Conservation (phyloP, 495 filamentous ascomycete genomes). For the Hypoxylon lienhwacheense region DNA sequence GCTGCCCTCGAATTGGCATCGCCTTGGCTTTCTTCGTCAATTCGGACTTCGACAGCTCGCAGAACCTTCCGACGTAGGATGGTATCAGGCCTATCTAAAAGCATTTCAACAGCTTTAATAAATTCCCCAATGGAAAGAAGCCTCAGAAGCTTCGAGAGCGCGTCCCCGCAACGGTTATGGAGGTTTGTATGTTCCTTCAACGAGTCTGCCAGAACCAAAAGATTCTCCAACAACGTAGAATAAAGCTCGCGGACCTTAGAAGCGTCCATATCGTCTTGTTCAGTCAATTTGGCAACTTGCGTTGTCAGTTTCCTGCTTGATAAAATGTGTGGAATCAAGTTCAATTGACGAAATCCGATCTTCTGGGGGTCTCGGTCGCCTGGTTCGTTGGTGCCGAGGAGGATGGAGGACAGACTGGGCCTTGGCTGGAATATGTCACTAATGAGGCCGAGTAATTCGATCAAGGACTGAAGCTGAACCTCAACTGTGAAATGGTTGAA, state of each 20-base stretch:
- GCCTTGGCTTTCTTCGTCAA: slow-evolving; percentile 66
- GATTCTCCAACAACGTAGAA: slow-evolving; percentile 68
- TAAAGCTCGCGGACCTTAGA: slow-evolving; percentile 66
- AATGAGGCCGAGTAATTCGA: slow-evolving; percentile 71
- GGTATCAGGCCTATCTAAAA: slow-evolving; percentile 72
- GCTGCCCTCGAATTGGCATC: slow-evolving; percentile 66
- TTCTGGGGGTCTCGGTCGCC: slow-evolving; percentile 59
- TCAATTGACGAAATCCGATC: slow-evolving; percentile 64
- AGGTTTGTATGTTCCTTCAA: slow-evolving; percentile 63
- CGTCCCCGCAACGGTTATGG: slow-evolving; percentile 64
- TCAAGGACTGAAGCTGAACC: slow-evolving; percentile 68
- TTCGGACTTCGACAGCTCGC: slow-evolving; percentile 71
- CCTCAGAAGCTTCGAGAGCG: slow-evolving; percentile 72
- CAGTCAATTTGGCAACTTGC: slow-evolving; percentile 53
- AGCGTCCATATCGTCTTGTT: slow-evolving; percentile 60
- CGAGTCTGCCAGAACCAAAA: slow-evolving; percentile 62
- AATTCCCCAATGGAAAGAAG: slow-evolving; percentile 82
- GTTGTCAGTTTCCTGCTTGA: slow-evolving; percentile 51
- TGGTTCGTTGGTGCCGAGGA: slow-evolving; percentile 69
- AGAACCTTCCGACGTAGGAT: slow-evolving; percentile 78
- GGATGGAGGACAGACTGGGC: slow-evolving; percentile 63
- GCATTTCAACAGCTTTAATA: slow-evolving; percentile 75
- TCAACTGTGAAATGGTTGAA: slow-evolving; percentile 60
- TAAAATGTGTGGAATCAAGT: slow-evolving; percentile 58
- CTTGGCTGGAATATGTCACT: slow-evolving; percentile 72